These are phyloP conservation scores for Gloeostereum incarnatum DNA, from an alignment of 768 basidiomycete species.

Conservation along the genomic window DNA sequence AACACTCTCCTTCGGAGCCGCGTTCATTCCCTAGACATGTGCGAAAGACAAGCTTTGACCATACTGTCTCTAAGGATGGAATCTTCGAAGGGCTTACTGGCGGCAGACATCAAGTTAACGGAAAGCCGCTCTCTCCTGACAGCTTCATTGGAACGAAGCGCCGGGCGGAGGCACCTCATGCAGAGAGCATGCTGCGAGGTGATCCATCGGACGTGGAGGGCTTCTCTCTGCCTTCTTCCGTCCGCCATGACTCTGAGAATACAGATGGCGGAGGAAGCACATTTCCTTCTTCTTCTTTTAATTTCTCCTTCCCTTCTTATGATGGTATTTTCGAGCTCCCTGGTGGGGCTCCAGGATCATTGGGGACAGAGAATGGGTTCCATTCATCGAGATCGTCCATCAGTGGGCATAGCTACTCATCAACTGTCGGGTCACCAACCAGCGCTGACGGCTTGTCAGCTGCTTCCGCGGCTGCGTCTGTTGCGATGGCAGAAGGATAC, in stretches of 20 bases:
- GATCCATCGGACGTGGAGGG: conserved; percentile 57
- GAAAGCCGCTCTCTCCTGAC: conserved; percentile 60
- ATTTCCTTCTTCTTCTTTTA: conserved; percentile 64
- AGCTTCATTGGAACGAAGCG: conserved; percentile 66
- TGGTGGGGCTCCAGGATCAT: conserved; percentile 17
- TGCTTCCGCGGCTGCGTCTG: conserved; percentile 53
- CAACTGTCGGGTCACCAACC: conserved; percentile 9
- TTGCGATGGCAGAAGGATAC: conserved; percentile 67
- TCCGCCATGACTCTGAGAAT: conserved; percentile 18
- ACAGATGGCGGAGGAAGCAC: conserved; percentile 37
- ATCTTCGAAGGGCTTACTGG: conserved; percentile 46
- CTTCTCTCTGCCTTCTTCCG: conserved; percentile 11
- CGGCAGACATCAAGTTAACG: conserved; percentile 76
- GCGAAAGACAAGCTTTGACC: conserved; percentile 92
- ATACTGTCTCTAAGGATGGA: conserved; percentile 69
- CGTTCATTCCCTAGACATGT: conserved; percentile 76
- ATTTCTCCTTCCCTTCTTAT: conserved; percentile 62
- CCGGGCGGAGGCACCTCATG: conserved; percentile 73
- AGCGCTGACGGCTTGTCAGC: conserved; percentile 48
- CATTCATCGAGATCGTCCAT: conserved; percentile 14
- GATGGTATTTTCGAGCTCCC: conserved; percentile 54
- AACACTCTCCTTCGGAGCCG: conserved; percentile 23
- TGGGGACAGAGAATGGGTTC: conserved; percentile 7
- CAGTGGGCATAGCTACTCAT: conserved; percentile 2
- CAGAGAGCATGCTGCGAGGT: conserved; percentile 69